phyloP scores from a whole-genome alignment of 495 filamentous ascomycete species.

The Monascus purpureus region DNA sequence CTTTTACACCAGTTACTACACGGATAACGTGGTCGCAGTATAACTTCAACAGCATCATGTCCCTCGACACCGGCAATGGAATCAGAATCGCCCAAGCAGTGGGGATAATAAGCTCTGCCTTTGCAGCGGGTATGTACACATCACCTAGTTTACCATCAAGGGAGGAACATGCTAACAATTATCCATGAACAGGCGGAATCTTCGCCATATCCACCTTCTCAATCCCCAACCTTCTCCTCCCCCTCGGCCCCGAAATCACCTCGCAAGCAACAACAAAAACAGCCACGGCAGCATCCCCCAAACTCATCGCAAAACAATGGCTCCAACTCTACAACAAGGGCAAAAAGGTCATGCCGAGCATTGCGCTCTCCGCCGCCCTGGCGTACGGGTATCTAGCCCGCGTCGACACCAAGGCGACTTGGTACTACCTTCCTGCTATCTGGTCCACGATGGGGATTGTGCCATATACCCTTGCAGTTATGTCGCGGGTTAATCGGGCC shows the following conservation, averaged over 20 bases:
- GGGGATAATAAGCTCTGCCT: slow-evolving; percentile 14
- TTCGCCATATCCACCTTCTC: slow-evolving; percentile 10
- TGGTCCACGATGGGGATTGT: slow-evolving; percentile 15
- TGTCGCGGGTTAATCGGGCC: slow-evolving; percentile 11
- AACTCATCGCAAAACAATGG: slow-evolving; percentile 16
- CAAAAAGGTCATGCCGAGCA: slow-evolving; percentile 9
- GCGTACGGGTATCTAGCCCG: slow-evolving; percentile 16
- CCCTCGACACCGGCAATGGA: too few relatives aligned
- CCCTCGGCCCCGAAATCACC: slow-evolving; percentile 6
- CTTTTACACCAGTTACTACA: too few relatives aligned
- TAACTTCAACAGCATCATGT: too few relatives aligned
- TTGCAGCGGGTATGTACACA: slow-evolving; percentile 10
- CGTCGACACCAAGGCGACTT: neutral
- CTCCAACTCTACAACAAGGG: slow-evolving; percentile 15
- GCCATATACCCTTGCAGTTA: slow-evolving; percentile 17
- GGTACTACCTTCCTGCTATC: slow-evolving; percentile 11
- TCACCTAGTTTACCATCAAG: slow-evolving; percentile 1
- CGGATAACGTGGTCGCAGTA: too few relatives aligned
- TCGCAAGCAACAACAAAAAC: too few relatives aligned
- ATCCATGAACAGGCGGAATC: slow-evolving; percentile 10
- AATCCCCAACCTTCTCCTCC: slow-evolving; percentile 13
- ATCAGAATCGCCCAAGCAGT: slow-evolving; percentile 10
- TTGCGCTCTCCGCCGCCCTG: slow-evolving; percentile 9
- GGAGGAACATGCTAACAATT: too few relatives aligned
- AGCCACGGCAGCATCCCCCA: slow-evolving; percentile 4